These are phyloP conservation scores for Sporothrix mexicana DNA, from an alignment of 2,329 filamentous ascomycete genomes.

Conservation along the genomic window DNA sequence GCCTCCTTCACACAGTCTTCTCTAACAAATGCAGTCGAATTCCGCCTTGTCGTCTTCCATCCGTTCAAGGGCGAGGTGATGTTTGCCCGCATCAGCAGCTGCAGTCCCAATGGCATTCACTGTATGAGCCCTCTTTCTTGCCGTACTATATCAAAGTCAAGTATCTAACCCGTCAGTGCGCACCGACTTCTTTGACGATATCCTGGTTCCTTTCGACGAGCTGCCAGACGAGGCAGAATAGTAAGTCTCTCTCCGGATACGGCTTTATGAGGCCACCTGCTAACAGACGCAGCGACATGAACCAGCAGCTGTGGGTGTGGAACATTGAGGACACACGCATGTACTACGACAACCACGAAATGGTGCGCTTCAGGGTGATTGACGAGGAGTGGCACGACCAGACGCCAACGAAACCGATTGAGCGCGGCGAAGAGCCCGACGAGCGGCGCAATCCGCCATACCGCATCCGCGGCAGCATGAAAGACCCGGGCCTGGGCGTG, in stretches of 20 bases:
- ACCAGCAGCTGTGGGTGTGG: conserved; percentile 86
- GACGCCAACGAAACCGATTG: conserved; percentile 70
- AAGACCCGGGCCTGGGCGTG: conserved; percentile 64
- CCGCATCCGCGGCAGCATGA: conserved; percentile 70
- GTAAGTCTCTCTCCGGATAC: conserved; percentile 54
- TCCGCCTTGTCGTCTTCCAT: conserved; percentile 89
- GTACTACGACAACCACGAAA: conserved; percentile 89
- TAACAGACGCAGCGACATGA: conserved; percentile 59
- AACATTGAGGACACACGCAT: conserved; percentile 73
- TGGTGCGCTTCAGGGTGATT: conserved; percentile 83
- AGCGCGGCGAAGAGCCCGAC: conserved; percentile 64
- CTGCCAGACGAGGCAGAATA: conserved; percentile 78
- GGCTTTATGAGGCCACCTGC: background rate
- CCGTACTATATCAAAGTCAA: too few species aligned
- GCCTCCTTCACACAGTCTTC: too few species aligned
- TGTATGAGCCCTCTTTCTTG: conserved; percentile 31
- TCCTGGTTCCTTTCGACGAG: conserved; percentile 76
- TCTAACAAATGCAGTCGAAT: conserved; percentile 70
- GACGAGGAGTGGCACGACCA: conserved; percentile 92
- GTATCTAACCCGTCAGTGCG: conserved; percentile 62
- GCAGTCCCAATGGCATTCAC: conserved; percentile 45
- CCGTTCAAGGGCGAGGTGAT: conserved; percentile 96
- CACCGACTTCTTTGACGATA: conserved; percentile 93
- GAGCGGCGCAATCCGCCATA: conserved; percentile 71
- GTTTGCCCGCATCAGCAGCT: conserved; percentile 79